Conservation (phyloP, 2,329 filamentous ascomycete species). For the Colletotrichum tropicicola region DNA sequence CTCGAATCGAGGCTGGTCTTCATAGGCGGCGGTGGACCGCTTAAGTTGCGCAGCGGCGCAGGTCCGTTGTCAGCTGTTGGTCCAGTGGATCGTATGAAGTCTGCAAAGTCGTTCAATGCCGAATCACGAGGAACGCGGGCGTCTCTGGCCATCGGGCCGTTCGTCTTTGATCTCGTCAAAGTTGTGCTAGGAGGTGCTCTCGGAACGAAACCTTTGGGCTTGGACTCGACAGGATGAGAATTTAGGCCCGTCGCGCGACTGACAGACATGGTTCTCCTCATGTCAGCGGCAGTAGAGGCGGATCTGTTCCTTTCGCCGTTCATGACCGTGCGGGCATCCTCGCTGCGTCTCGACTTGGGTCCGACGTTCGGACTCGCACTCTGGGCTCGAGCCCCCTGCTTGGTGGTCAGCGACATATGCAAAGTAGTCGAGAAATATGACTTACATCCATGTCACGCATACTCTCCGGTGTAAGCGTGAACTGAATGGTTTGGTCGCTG, state of each 20-base stretch:
- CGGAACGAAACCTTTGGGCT: slow-evolving; percentile 36
- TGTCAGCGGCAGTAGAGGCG: slow-evolving; percentile 54
- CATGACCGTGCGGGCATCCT: slow-evolving; percentile 50
- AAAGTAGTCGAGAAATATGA: background rate
- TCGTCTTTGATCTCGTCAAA: slow-evolving; percentile 43
- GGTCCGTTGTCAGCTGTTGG: slow-evolving; percentile 61
- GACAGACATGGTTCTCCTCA: slow-evolving; percentile 43
- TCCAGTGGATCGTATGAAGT: slow-evolving; percentile 89
- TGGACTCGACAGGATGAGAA: slow-evolving; percentile 43
- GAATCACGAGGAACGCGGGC: slow-evolving; percentile 77
- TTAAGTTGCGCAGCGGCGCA: slow-evolving; percentile 45
- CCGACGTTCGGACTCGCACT: slow-evolving; percentile 48
- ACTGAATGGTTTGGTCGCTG: slow-evolving; percentile 84
- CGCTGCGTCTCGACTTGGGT: slow-evolving; percentile 54
- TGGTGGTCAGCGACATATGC: slow-evolving; percentile 29
- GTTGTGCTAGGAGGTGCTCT: slow-evolving; percentile 42
- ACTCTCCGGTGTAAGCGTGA: slow-evolving; percentile 81
- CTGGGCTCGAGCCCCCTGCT: slow-evolving; percentile 51
- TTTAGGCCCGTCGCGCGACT: slow-evolving; percentile 45
- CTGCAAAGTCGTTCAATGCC: slow-evolving; percentile 78
- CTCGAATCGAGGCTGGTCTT: slow-evolving; percentile 50
- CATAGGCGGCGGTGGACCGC: slow-evolving; percentile 38
- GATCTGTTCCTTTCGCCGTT: slow-evolving; percentile 43
- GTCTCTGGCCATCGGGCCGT: slow-evolving; percentile 68
- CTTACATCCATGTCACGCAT: slow-evolving; percentile 70